phyloP scores from a whole-genome alignment of 2,329 filamentous ascomycete genomes.

The Colletotrichum truncatum region DNA sequence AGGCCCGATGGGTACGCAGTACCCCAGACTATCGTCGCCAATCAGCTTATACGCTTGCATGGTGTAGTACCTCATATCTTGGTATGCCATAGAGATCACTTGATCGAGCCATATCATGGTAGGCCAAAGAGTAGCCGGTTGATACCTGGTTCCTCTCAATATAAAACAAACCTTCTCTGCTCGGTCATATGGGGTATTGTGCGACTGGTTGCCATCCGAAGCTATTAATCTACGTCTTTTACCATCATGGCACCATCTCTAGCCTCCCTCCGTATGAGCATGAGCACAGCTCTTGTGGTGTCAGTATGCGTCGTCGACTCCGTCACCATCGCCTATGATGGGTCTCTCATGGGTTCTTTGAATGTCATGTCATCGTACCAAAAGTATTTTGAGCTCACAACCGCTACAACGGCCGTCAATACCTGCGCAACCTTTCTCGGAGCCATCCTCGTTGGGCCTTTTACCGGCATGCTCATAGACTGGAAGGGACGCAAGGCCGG shows the following conservation, averaged over 20 bases:
- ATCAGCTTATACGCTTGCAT: not conserved
- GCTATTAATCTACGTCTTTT: not conserved
- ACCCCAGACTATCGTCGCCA: not conserved
- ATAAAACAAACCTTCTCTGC: not conserved
- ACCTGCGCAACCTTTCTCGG: constrained; percentile 61
- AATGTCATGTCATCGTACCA: constrained; percentile 60
- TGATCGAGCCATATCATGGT: no score
- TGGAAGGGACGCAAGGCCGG: constrained; percentile 55
- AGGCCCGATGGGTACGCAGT: not conserved
- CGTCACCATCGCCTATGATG: constrained; percentile 41
- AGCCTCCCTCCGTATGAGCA: constrained; percentile 26
- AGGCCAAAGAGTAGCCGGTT: not conserved
- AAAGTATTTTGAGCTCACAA: constrained; percentile 59
- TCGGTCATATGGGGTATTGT: no score
- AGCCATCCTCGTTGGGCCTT: constrained; percentile 58
- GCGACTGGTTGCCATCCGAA: rapidly evolving
- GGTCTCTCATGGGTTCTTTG: constrained; percentile 42
- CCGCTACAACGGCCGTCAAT: constrained; percentile 57
- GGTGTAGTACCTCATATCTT: not conserved
- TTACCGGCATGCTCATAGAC: constrained; percentile 59
- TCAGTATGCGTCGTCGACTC: constrained; percentile 38
- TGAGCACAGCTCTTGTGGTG: constrained; percentile 34
- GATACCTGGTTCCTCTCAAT: not conserved
- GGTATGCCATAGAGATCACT: not conserved
- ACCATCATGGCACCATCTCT: not conserved